A percentile compares a stretch with the other conserved stretches of the same genome.
phyloP scores from a whole-genome alignment of 2,329 filamentous ascomycete genomes.

The Aspergillus thermomutatus region DNA sequence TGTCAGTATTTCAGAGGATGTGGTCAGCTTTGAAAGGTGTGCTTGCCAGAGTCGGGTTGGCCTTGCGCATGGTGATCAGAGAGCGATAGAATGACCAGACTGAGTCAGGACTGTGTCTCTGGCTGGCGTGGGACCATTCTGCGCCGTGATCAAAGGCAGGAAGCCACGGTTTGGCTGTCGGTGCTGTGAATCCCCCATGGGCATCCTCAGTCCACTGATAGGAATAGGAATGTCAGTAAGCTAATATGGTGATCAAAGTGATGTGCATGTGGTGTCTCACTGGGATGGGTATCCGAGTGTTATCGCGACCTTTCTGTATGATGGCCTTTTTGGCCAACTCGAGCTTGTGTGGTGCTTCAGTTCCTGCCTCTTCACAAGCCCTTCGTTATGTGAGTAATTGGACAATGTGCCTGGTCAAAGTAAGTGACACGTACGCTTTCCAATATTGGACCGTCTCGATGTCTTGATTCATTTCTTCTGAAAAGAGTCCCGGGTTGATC shows the following conservation, averaged over 20 bases:
- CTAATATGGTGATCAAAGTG: background rate
- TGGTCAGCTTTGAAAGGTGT: background rate
- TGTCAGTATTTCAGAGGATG: background rate
- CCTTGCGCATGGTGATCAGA: slow-evolving; percentile 54
- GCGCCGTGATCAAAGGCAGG: slow-evolving; percentile 57
- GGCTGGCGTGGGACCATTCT: slow-evolving; percentile 54
- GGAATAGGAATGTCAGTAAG: background rate
- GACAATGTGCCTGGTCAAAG: background rate
- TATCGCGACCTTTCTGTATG: slow-evolving; percentile 28
- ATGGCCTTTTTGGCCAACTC: slow-evolving; percentile 23
- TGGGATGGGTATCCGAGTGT: slow-evolving; percentile 27
- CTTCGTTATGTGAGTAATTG: slow-evolving; percentile 7
- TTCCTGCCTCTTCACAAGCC: slow-evolving; percentile 14
- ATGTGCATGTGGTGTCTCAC: slow-evolving; percentile 2
- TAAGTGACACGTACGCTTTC: slow-evolving; percentile 26
- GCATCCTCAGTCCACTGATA: slow-evolving; percentile 15
- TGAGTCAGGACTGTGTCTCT: slow-evolving; percentile 29
- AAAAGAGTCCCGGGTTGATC: slow-evolving; percentile 46
- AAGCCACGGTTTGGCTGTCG: slow-evolving; percentile 58
- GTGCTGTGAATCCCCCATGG: slow-evolving; percentile 14
- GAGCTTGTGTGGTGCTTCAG: slow-evolving; percentile 18
- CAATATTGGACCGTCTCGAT: slow-evolving; percentile 52
- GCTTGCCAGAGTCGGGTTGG: slow-evolving; percentile 29
- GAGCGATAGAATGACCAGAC: slow-evolving; percentile 58
- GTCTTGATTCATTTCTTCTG: slow-evolving; percentile 48